Evolutionary conservation across 192 early-diverging fungal genomes (phyloP), one percentile per base, ranked within the genome.

Genomic region (Haplosporangium gracile): DNA sequence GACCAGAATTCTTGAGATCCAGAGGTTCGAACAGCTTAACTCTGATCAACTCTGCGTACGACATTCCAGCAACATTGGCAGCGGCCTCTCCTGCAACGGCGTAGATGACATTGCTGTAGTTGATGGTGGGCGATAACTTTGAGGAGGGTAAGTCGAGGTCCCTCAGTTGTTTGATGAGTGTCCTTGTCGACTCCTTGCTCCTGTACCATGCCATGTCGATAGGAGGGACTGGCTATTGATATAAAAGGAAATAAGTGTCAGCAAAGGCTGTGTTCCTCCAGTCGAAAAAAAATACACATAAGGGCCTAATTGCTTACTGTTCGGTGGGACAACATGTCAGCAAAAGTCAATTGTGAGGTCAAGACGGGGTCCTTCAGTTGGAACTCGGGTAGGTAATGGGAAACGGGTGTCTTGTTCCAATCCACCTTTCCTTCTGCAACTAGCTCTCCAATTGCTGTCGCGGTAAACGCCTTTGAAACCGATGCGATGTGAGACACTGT

Each of bases 361-460:
- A 80, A 72, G 26, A 73, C 5, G 1, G 78, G 57, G 38, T 80
- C 78, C 53, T 80, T 72, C 60, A 80, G 78, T 55, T 80, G 24
- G 24, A 80, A 80, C 70, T 80, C 78, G 18, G 78, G 78, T 13
- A 80, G 78, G 42, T 55, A 40, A 26, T 55, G 24, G n/a, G 36
- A 43, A 5, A 68, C 76, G 9, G 60, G 76, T 16, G 76, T 77
- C 39, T 3, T 47, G 42, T 77, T 65, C 76, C 76, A 77, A 63
- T 77, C 76, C 29, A 77, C 16, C 45, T 69, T 77, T 38, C 63
- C 63, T 20, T 77, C 76, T 6, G 76, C 76, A 24, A 77, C 76
- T 32, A 77, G 43, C 34, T 77, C 76, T 16, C 76, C 76, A 34
- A 77, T 68, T 18, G 53, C 53, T 15, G 76, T 55, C 5, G 76